Evolutionary conservation across 2,329 filamentous ascomycete genomes (phyloP), one percentile per base, ranked within the genome.

Genomic region (Fusarium nurragi): DNA sequence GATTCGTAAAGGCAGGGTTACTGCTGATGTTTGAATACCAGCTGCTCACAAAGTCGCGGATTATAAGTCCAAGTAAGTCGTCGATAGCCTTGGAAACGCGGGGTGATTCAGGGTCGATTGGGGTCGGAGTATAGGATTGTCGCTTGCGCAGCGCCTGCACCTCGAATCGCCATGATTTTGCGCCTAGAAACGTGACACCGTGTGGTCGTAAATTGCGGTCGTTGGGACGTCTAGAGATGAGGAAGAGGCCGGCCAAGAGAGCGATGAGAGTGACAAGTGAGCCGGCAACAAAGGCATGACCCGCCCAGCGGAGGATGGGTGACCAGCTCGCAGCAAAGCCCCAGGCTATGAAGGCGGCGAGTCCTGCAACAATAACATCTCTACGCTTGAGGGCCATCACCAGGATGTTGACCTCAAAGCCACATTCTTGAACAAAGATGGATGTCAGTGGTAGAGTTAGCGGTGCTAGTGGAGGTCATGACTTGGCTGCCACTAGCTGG

Each of bases 1-100:
- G 90, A 75, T 97, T 90, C 54, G 90, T 83, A 71, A 99, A 99
- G 0, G 86, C 84, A 3, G 90, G 88, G 71, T 90, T 93, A 64
- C 83, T 85, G 79, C 92, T 97, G 74, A 99, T 97, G 72, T 88
- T 86, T 28, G 84, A 85, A 77, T 97, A 98, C 95, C 95, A 99
- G 43, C 89, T 90, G 56, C 85, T 87, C 55, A 99, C 87, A 75
- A 97, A 97, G 75, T 97, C 93, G 65, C 91, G 86, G 65, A 93
- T 78, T 49, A 97, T 86, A 49, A 93, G 81, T 47, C 89, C 86
- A 40, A 99, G 84, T 28, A 98, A 79, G 49, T 88, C 85, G 77
- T 97, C 93, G 65, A 98, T 80, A 41, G 90, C 90, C 70, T 89
- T 86, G 13, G 93, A 96, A 52, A 98, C 87, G 57, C 88, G 84